A percentile compares a stretch with the other conserved stretches of the same genome.
These are phyloP conservation scores for Ephemerocybe angulata DNA, from an alignment of 768 basidiomycete species.

Conservation along the genomic window DNA sequence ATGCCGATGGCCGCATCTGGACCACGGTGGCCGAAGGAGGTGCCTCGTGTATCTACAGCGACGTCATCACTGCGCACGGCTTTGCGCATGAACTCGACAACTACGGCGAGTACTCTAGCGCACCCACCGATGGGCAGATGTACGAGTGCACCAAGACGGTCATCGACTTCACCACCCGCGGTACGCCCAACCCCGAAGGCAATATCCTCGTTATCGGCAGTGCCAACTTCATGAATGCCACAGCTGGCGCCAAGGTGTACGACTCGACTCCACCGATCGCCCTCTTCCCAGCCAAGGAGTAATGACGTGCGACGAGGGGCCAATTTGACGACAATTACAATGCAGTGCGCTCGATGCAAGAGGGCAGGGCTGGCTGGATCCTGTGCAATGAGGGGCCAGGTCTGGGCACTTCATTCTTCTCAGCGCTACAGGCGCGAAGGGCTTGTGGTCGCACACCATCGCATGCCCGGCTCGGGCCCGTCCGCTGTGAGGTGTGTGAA, in stretches of 20 bases:
- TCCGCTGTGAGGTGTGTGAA: too few relatives aligned
- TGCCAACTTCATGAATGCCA: conserved; percentile 99
- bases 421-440: too few relatives aligned
- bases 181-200: conserved; percentile 76
- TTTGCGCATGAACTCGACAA: conserved; percentile 99
- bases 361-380: too few relatives aligned
- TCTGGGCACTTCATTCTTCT: too few relatives aligned
- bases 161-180: conserved; percentile 93
- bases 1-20: conserved; percentile 94
- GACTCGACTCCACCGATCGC: too few relatives aligned
- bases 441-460: too few relatives aligned
- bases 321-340: too few relatives aligned
- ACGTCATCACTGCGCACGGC: conserved; percentile 87
- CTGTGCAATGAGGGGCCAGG: too few relatives aligned
- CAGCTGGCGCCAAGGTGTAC: conserved; percentile 99
- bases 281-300: too few relatives aligned
- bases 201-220: conserved; percentile 99
- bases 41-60: conserved; percentile 63
- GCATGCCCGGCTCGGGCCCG: too few relatives aligned
- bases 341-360: too few relatives aligned
- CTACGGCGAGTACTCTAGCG: conserved; percentile 99
- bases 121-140: conserved; percentile 96
- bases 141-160: conserved; percentile 99
- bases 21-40: conserved; percentile 99
- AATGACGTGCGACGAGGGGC: too few relatives aligned